Evolutionary conservation across 1,284 basidiomycete genomes (phyloP).

Genomic region (Somion occarium): DNA sequence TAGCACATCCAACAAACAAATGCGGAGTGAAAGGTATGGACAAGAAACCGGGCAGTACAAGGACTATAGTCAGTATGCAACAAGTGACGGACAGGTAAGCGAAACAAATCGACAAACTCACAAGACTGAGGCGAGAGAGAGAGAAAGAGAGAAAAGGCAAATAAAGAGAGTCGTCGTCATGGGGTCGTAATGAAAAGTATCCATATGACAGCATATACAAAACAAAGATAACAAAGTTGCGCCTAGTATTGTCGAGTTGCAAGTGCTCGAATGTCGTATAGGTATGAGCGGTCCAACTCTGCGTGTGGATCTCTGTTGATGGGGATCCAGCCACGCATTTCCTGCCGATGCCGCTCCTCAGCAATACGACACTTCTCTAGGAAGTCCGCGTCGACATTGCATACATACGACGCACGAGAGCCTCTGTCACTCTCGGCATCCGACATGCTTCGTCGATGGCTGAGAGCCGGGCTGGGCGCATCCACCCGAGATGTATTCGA

Average conservation of each 20-base stretch:
- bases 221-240: constrained; percentile 14
- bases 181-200: constrained; percentile 8
- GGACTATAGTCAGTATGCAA: constrained; percentile 16
- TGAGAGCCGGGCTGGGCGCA: constrained; percentile 55
- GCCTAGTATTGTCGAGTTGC: constrained; percentile 72
- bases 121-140: constrained; percentile 3
- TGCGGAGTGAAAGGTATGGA: constrained; percentile 4
- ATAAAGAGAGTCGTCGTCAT: constrained; percentile 13
- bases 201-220: constrained; percentile 6
- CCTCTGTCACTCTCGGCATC: constrained; percentile 74
- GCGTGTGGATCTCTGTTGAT: constrained; percentile 36
- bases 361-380: constrained; percentile 67
- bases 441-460: constrained; percentile 59
- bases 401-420: constrained; percentile 68
- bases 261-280: constrained; percentile 77
- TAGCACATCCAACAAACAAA: not conserved
- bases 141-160: constrained; percentile 6
- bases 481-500: constrained; percentile 19
- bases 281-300: constrained; percentile 52
- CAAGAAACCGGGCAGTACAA: constrained; percentile 3
- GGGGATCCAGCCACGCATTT: constrained; percentile 80
- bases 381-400: constrained; percentile 70
- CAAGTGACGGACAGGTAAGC: constrained; percentile 21
- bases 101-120: constrained; percentile 14
- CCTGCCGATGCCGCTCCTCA: constrained; percentile 73